Base-by-base conservation (phyloP, 495 filamentous ascomycete genomes). In the Annulohypoxylon stygium region DNA sequence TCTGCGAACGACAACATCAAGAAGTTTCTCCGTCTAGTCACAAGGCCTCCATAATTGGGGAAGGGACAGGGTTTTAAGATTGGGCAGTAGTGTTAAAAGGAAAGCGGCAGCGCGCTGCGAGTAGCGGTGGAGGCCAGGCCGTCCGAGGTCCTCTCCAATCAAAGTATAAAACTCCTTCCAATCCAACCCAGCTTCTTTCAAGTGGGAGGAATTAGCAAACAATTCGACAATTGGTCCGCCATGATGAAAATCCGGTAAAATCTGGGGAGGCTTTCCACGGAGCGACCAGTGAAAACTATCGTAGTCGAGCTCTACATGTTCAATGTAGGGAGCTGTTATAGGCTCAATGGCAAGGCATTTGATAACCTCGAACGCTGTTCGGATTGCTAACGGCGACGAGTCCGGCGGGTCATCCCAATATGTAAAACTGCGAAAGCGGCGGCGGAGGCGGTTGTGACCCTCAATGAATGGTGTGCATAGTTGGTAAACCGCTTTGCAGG, bases 391-490 rank as follows among this genome's bases (percentile, higher is more conserved):
- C 18, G 9, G 5, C 5, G 12, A 47, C 43, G 10, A 6, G 45
- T 9, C 16, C 7, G 20, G 7, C 18, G 16, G 6, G 1, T 9
- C 7, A 9, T 50, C 45, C 4, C 16, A 5, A 16, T 50, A 50
- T 50, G 16, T 10, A 50, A 50, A 50, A 6, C 4, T 20, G 2
- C 16, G 45, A 16, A 50, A 50, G 7, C 20, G n/a, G 4, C 2
- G 20, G n/a, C 45, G 18, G 45, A 50, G 45, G 4, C 10, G 45
- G 16, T 50, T 50, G 6, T 50, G 45, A 4, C 7, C 6, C 18
- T 50, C 45, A 7, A 50, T 20, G 45, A 50, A 50, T 8, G 45
- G 45, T 50, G 45, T 50, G 45, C 45, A 50, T 50, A 23, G 2
- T 23, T 50, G 16, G 45, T 50, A 23, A 7, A 50, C 20, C n/a